Evolutionary conservation across 768 basidiomycete species (phyloP), one percentile per base, ranked within the genome.

Genomic region (Pleurotus eryngii): DNA sequence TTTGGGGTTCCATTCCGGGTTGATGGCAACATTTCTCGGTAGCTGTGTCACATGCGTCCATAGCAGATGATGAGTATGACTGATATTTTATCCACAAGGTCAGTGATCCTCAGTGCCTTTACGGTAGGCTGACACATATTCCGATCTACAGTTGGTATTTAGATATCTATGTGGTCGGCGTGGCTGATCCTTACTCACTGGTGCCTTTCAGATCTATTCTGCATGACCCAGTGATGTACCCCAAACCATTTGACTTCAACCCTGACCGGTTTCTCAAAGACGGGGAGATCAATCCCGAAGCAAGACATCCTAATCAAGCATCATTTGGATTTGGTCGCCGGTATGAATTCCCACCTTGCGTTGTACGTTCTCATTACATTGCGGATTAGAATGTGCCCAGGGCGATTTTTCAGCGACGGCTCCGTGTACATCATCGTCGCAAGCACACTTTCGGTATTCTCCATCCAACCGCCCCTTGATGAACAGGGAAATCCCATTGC

Each of bases 251-350:
- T 14, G 62, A 63, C n/a, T 72, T 67, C 43, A 61, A 65, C n/a
- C 72, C 71, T 1, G 71, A 72, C 20, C 63, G 70, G 7, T 74
- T 66, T 51, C 59, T 72, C 24, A 68, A 61, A 39, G 58, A 62
- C 22, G 59, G 59, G 6, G 61, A 30, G 55, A 63, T 62, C 60
- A n/a, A 53, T 67, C 46, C 59, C 64, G 22, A 63, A 18, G 49
- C 49, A 30, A 56, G 63, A 35, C 61, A 70, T 50, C 68, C 71
- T 4, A 63, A 61, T 17, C 53, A 57, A 24, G 64, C 65, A 20
- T 67, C 64, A 24, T 73, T 72, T 57, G 70, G 73, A 14, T 72
- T 65, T 61, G 73, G 73, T 11, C 65, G 71, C 30, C 62, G 71
- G 69, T 70, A 30, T 18, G 65, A 57, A 12, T 57, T 43, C 17